These are phyloP conservation scores for Wickerhamiella cacticola DNA, from an alignment of 805 yeast species.

Conservation along the genomic window DNA sequence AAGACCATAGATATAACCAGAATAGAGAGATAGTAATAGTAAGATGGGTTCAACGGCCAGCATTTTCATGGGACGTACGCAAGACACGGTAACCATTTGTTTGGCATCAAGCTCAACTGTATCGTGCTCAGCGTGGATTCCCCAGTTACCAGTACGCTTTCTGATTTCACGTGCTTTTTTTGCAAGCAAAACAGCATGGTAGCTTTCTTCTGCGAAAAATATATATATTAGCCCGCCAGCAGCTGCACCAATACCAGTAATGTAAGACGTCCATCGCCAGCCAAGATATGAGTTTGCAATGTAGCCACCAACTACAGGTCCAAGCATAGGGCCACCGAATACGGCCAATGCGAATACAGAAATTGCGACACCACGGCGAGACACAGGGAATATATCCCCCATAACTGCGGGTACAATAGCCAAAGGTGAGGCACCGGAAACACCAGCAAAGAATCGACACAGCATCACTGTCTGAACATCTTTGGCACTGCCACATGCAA, in stretches of 20 bases:
- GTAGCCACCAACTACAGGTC: conserved; percentile 71
- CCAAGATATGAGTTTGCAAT: conserved; percentile 62
- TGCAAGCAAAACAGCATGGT: conserved; percentile 40
- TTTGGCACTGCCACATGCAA: conserved; percentile 41
- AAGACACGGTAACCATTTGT: conserved; percentile 31
- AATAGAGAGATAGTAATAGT: conserved; percentile 29
- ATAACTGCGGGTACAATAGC: conserved; percentile 48
- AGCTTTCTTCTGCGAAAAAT: conserved; percentile 50
- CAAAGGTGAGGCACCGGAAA: conserved; percentile 48
- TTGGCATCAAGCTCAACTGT: conserved; percentile 29
- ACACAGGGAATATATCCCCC: conserved; percentile 44
- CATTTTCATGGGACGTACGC: conserved; percentile 27
- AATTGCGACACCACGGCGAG: conserved; percentile 42
- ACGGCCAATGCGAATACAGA: conserved; percentile 40
- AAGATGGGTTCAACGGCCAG: conserved; percentile 33
- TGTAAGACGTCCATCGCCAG: conserved; percentile 47
- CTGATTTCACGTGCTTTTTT: conserved; percentile 36
- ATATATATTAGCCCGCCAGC: conserved; percentile 26
- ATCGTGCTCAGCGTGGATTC: conserved; percentile 39
- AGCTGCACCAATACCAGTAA: conserved; percentile 34
- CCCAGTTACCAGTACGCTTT: conserved; percentile 40
- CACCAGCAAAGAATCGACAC: conserved; percentile 47
- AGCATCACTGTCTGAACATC: conserved; percentile 41
- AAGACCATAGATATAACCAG: conserved; percentile 32
- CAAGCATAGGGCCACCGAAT: conserved; percentile 74